Conservation (phyloP, 805 yeast genomes). For the Teunomyces pallodes region DNA sequence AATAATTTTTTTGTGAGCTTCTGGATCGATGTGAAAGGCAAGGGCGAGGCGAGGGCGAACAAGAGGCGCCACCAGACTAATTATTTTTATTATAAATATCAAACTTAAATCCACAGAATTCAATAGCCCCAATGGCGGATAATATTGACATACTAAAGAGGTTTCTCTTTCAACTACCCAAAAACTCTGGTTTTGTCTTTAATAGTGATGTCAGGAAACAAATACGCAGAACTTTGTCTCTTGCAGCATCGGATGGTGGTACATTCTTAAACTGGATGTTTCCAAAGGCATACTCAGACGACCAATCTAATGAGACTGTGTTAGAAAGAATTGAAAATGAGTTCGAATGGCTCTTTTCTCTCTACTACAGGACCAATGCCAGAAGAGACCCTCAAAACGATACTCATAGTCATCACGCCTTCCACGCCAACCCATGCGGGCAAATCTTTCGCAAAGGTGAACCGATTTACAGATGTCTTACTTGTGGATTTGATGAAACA, state of each 20-base stretch:
- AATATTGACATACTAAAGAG: constrained; percentile 17
- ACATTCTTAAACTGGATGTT: constrained; percentile 39
- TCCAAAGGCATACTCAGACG: constrained; percentile 22
- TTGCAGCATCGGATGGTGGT: constrained; percentile 42
- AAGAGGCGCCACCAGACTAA: neutral
- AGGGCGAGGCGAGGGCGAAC: neutral
- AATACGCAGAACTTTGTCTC: constrained; percentile 43
- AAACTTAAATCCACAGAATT: neutral
- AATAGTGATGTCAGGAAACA: constrained; percentile 24
- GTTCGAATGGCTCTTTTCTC: constrained; percentile 31
- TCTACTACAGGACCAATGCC: constrained; percentile 22
- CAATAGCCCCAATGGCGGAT: neutral
- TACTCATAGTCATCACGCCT: constrained; percentile 30
- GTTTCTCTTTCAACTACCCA: constrained; percentile 40
- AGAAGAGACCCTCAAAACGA: constrained; percentile 16
- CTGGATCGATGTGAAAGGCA: neutral
- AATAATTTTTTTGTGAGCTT: neutral
- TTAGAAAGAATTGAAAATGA: constrained; percentile 18
- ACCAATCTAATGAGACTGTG: neutral
- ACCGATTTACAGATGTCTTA: constrained; percentile 72
- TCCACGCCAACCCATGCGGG: constrained; percentile 71
- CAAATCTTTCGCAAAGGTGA: constrained; percentile 73
- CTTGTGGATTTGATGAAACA: constrained; percentile 78
- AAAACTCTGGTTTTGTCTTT: constrained; percentile 28
- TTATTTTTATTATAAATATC: neutral